phyloP scores from a whole-genome alignment of 2,329 filamentous ascomycete species.

The Microdochium paspali region DNA sequence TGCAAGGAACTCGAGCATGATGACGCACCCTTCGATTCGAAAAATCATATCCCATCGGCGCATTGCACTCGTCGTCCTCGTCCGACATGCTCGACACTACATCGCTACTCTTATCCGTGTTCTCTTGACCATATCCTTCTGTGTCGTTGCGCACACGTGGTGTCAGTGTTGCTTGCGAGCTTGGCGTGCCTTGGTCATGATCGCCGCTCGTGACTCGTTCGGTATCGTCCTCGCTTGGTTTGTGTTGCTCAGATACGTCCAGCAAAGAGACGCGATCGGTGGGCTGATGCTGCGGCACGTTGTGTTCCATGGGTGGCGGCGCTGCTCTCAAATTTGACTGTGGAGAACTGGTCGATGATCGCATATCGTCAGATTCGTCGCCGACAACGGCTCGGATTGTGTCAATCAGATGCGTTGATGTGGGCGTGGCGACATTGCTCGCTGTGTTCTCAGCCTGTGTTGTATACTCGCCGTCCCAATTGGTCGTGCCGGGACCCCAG shows the following conservation, averaged over 20 bases:
- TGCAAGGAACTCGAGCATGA: not conserved
- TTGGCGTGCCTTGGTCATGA: not conserved
- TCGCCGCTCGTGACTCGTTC: not conserved
- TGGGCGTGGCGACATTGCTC: not conserved
- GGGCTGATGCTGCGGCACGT: not conserved
- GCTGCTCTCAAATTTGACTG: not conserved
- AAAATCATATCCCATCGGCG: conserved; percentile 42
- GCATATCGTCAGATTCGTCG: not conserved
- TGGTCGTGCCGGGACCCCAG: not conserved
- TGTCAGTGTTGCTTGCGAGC: not conserved
- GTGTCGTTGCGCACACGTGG: not conserved
- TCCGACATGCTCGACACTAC: conserved; percentile 10
- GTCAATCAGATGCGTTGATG: not conserved
- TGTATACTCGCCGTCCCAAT: not conserved
- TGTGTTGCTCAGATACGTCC: not conserved
- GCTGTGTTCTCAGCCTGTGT: not conserved
- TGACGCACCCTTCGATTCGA: conserved; percentile 43
- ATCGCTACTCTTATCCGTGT: conserved; percentile 2
- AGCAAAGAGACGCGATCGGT: not conserved
- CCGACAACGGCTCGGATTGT: not conserved
- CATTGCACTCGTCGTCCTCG: conserved; percentile 11
- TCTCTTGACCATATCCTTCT: not conserved
- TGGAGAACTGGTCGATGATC: not conserved
- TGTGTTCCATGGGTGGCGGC: not conserved
- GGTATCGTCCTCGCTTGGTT: not conserved